These are phyloP conservation scores for Tetrapyrgos nigripes DNA, from an alignment of 1,284 basidiomycete genomes.

Conservation along the genomic window DNA sequence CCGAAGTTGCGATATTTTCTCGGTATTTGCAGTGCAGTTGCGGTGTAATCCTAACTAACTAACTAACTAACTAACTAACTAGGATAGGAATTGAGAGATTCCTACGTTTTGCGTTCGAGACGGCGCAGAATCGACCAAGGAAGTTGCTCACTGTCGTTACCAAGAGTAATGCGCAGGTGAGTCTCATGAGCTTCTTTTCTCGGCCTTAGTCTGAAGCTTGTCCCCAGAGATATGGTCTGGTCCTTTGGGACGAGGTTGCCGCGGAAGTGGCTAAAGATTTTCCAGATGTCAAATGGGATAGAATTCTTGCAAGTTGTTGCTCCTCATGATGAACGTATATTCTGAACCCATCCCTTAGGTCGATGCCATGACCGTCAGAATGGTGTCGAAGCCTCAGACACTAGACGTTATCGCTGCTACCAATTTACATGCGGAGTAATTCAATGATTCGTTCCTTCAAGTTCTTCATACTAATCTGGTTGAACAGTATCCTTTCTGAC, in stretches of 20 bases:
- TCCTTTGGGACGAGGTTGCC: slow-evolving; percentile 55
- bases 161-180: slow-evolving; percentile 47
- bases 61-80: no score
- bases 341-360: slow-evolving; percentile 22
- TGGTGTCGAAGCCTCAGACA: slow-evolving; percentile 55
- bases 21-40: no score
- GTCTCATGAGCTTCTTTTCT: not conserved
- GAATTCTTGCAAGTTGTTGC: slow-evolving; percentile 48
- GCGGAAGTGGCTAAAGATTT: slow-evolving; percentile 55
- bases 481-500: slow-evolving; percentile 53
- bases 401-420: slow-evolving; percentile 62
- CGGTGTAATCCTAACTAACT: no score
- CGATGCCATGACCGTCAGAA: slow-evolving; percentile 41
- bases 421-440: slow-evolving; percentile 55
- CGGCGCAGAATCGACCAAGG: slow-evolving; percentile 51
- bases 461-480: not conserved
- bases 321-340: not conserved
- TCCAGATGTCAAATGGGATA: slow-evolving; percentile 57
- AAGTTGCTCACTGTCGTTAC: slow-evolving; percentile 61
- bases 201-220: not conserved
- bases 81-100: slow-evolving; percentile 57
- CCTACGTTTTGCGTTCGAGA: slow-evolving; percentile 59
- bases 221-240: slow-evolving; percentile 49
- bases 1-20: slow-evolving; percentile 43
- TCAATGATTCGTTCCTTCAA: not conserved